Evolutionary conservation across 495 filamentous ascomycete genomes (phyloP).

Genomic region (Aeminium ludgeri): DNA sequence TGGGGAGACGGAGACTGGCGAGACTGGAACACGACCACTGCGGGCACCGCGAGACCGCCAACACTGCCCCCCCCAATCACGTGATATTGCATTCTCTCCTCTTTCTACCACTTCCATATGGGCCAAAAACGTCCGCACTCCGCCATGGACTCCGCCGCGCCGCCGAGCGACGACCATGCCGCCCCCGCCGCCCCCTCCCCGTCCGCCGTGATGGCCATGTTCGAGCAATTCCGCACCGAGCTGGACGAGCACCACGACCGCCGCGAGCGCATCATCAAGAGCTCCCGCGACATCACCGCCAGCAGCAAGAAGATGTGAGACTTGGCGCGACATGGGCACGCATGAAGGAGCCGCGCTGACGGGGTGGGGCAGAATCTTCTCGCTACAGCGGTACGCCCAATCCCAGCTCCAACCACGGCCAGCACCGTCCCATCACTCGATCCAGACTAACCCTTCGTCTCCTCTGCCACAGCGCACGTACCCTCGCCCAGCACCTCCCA

Average conservation of each 20-base stretch:
- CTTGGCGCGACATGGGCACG: neutral
- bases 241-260: conserved; percentile 90
- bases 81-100: no score
- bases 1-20: no score
- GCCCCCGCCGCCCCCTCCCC: conserved; percentile 2
- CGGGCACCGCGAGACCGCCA: no score
- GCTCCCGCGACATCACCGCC: conserved; percentile 76
- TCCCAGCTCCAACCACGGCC: neutral
- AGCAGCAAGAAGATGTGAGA: conserved; percentile 90
- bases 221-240: conserved; percentile 67
- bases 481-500: conserved; percentile 46
- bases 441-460: conserved; percentile 5
- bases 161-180: conserved; percentile 7
- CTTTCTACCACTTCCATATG: no score
- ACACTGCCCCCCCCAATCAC: no score
- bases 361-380: conserved; percentile 59
- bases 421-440: neutral
- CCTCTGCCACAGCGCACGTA: conserved; percentile 45
- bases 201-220: conserved; percentile 51
- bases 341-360: no score
- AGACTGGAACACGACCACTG: no score
- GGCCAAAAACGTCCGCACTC: conserved; percentile 16
- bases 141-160: conserved; percentile 8
- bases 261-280: conserved; percentile 75
- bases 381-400: conserved; percentile 58